Conservation (phyloP, 2,329 filamentous ascomycete species). For the Diplodia mutila region DNA sequence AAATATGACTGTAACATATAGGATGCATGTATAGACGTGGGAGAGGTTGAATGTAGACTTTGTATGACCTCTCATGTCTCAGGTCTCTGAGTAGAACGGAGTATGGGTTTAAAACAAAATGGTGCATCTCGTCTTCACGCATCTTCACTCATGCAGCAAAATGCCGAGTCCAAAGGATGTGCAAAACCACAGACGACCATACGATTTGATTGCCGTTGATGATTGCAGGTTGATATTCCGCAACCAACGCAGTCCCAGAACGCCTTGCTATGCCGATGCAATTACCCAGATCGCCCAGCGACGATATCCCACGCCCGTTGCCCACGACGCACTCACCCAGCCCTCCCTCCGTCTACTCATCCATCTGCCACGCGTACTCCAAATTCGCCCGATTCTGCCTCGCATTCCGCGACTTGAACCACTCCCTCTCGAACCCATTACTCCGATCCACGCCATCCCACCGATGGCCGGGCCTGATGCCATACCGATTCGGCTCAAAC, state of each 20-base stretch:
- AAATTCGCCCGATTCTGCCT: constrained; percentile 75
- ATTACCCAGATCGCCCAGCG: neutral
- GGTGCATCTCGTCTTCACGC: neutral
- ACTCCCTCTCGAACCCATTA: constrained; percentile 91
- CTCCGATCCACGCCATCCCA: constrained; percentile 97
- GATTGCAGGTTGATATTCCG: neutral
- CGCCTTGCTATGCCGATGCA: constrained; percentile 14
- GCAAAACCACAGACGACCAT: neutral
- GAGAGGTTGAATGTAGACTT: neutral
- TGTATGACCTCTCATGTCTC: neutral
- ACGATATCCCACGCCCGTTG: neutral
- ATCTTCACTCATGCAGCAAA: neutral
- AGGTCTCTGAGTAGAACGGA: too few species aligned
- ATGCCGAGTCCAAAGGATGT: neutral
- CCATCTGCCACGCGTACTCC: constrained; percentile 96
- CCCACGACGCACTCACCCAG: neutral
- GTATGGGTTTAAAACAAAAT: too few species aligned
- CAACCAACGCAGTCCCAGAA: neutral
- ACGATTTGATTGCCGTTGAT: neutral
- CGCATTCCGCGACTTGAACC: constrained; percentile 85
- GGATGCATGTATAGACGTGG: neutral
- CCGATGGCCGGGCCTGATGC: constrained; percentile 85
- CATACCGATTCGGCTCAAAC: constrained; percentile 88
- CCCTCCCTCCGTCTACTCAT: constrained; percentile 60
- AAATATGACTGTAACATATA: neutral